Base-by-base conservation (phyloP, 2,329 filamentous ascomycete species). In the Xylariales sp. region DNA sequence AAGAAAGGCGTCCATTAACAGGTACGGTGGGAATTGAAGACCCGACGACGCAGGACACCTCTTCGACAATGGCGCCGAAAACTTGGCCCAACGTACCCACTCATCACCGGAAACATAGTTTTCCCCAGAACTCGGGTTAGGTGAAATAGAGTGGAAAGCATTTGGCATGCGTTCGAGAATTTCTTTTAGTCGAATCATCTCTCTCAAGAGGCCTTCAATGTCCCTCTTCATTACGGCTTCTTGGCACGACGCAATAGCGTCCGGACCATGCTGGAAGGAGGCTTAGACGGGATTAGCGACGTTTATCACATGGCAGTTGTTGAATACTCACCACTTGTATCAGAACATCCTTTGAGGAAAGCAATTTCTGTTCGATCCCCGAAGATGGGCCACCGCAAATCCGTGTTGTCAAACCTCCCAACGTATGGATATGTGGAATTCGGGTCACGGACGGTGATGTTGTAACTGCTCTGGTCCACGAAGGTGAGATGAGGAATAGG, bases 1-100 rank as follows among this genome's bases (percentile, higher is more conserved):
- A 4, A 76, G 60, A 45, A 77, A 76, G 0, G 72, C 73, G 49
- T 76, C 72, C 72, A 76, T 74, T 4, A 76, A 60, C 0, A 76
- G 60, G 40, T 70, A 76, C 0, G 73, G 71, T 0, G 72, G 71
- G 33, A 76, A 76, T 38, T 76, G 69, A 0, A 76, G 53, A 0
- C 72, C 72, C 0, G 70, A 74, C 1, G 72, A 67, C 2, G 72
- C 73, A 0, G 73, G 72, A 3, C 69, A 71, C 7, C 72, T 56
- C 44, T 66, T 71, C 0, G 71, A 75, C 0, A 76, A 51, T 1
- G 72, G 72, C 0, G 73, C 63, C 0, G 68, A 71, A 50, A 76
- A 76, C 45, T 73, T 69, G 3, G 58, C 70, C 69, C 70, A 73
- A 15, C 69, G 63, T n/a, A 71, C 63, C 69, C 68, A 74, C 35